phyloP scores from a whole-genome alignment of 2,329 filamentous ascomycete genomes.

The Hypoxylon sp. region DNA sequence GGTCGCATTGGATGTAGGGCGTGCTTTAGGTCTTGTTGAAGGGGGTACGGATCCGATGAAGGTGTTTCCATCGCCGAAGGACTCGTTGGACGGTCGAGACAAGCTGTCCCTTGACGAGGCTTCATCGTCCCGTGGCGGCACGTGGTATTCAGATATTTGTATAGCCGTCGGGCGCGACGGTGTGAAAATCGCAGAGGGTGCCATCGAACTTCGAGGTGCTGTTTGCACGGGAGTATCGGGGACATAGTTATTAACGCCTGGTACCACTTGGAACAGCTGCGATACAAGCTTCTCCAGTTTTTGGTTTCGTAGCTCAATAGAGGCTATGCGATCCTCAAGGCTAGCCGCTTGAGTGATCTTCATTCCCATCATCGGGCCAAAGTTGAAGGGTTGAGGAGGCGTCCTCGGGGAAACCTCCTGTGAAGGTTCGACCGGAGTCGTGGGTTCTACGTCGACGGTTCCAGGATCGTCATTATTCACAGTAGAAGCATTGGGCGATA shows the following conservation, averaged over 20 bases:
- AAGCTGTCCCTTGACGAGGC: slow-evolving; percentile 45
- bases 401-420: slow-evolving; percentile 48
- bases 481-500: slow-evolving; percentile 62
- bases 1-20: slow-evolving; percentile 57
- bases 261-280: slow-evolving; percentile 58
- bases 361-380: slow-evolving; percentile 61
- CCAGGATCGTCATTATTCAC: slow-evolving; percentile 49
- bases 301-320: slow-evolving; percentile 61
- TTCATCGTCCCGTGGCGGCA: slow-evolving; percentile 39
- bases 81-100: slow-evolving; percentile 55
- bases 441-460: slow-evolving; percentile 37
- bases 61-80: slow-evolving; percentile 57
- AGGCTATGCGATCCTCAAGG: slow-evolving; percentile 61
- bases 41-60: slow-evolving; percentile 54
- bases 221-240: slow-evolving; percentile 42
- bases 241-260: slow-evolving; percentile 51
- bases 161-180: slow-evolving; percentile 41
- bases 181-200: slow-evolving; percentile 40
- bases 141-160: slow-evolving; percentile 46
- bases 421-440: slow-evolving; percentile 46
- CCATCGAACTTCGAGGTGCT: slow-evolving; percentile 38
- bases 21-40: slow-evolving; percentile 40
- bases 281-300: slow-evolving; percentile 63
- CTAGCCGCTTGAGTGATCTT: slow-evolving; percentile 65
- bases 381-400: slow-evolving; percentile 63